Base-by-base conservation (phyloP, 2,329 filamentous ascomycete species). In the Uncinocarpus reesii region DNA sequence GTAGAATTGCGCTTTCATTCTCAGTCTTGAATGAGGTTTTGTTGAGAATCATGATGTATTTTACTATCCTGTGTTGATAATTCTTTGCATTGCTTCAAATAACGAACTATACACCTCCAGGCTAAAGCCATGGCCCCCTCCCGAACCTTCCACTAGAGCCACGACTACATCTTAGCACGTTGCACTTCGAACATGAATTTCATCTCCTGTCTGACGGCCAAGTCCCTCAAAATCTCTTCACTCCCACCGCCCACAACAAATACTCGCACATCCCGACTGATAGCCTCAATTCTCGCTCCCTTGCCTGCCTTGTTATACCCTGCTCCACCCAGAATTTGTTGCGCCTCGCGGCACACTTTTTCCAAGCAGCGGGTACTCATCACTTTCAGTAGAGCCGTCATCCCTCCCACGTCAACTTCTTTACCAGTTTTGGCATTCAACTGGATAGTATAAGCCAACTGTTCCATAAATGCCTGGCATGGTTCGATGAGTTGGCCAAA, bases 401-500 rank as follows among this genome's bases (percentile, higher is more conserved):
- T 70, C 0, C 73, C 73, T 1, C 72, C 73, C 28, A 76, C 68
- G 32, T 71, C 68, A 8, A 70, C 60, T 29, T 65, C 20, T 11
- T 24, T 48, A 6, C 65, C 52, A 63, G 60, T 59, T 48, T 69
- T 56, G 53, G 68, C 65, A 3, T 66, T 68, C 7, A 66, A 58
- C 50, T 74, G 67, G 36, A 76, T 66, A 38, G 77, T 74, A 57
- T 74, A 77, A 4, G 75, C 76, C 2, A 81, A 64, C 57, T 81
- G 77, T 55, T 82, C 79, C 50, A 81, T 60, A 65, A 78, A 81
- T 0, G 78, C 75, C 62, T 76, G 78, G 38, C 78, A 75, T 0
- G 75, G 73, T 53, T 81, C 79, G n/a, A 82, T 72, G 54, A 75
- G 70, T 8, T 75, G 67, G 0, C 76, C 77, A 43, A 81, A 70